phyloP scores from a whole-genome alignment of 176 grass and related monocot genomes.

The Hyparrhenia diplandra region DNA sequence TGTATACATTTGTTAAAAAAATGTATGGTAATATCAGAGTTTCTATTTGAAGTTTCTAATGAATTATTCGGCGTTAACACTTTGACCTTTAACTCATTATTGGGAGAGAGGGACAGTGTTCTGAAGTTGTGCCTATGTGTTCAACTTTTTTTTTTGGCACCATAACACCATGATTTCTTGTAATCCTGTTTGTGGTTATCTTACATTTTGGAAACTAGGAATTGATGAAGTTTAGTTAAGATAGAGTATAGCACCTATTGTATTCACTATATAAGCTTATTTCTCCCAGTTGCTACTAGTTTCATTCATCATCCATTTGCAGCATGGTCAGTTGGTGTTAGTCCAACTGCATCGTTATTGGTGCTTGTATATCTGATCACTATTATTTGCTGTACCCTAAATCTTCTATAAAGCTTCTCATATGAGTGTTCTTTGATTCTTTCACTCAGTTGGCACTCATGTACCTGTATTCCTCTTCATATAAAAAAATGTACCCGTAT shows the following conservation, averaged over 20 bases:
- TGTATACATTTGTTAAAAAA: not conserved
- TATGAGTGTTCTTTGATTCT: no score
- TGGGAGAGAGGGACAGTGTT: not conserved
- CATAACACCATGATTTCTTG: not conserved
- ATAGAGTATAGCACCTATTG: no score
- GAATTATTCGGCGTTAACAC: not conserved
- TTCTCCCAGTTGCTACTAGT: not conserved
- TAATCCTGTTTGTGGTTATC: not conserved
- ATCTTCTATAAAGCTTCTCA: no score
- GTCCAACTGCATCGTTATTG: no score
- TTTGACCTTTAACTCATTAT: not conserved
- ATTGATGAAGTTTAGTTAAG: not conserved
- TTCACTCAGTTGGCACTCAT: no score
- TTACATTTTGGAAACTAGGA: not conserved
- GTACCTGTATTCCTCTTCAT: no score
- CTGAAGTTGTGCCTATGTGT: not conserved
- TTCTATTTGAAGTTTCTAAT: not conserved
- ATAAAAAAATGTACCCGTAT: no score
- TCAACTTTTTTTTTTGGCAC: constrained; percentile 9
- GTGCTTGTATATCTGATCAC: no score
- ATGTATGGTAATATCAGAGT: not conserved
- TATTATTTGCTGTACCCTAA: no score
- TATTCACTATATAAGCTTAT: no score
- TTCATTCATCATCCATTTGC: no score
- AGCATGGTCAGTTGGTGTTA: no score